phyloP scores from a whole-genome alignment of 2,329 filamentous ascomycete genomes.

The Claviceps sp. region DNA sequence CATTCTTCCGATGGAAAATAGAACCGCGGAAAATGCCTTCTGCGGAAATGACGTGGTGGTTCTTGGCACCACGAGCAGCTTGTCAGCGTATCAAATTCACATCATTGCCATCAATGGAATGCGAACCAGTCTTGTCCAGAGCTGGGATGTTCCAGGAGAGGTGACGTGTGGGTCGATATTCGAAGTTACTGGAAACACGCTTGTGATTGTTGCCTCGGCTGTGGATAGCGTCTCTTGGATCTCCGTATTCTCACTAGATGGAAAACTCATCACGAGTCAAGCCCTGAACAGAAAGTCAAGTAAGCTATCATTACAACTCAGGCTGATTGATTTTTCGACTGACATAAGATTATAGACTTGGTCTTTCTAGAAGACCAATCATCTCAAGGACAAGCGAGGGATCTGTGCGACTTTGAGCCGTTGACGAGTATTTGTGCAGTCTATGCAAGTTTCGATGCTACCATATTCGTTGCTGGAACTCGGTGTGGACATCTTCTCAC shows the following conservation, averaged over 20 bases:
- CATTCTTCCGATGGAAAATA: conserved; percentile 14
- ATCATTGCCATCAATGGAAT: conserved; percentile 23
- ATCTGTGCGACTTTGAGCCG: conserved; percentile 19
- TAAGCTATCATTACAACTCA: background rate
- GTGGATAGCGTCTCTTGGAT: conserved; percentile 20
- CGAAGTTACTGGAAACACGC: conserved; percentile 12
- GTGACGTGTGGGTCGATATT: conserved; percentile 34
- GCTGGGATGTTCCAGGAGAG: conserved; percentile 29
- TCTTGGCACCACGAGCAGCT: conserved; percentile 27
- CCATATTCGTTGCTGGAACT: conserved; percentile 31
- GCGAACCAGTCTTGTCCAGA: conserved; percentile 15
- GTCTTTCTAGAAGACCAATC: background rate
- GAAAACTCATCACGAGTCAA: conserved; percentile 10
- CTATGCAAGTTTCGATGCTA: conserved; percentile 13
- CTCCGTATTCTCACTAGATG: conserved; percentile 17
- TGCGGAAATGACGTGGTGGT: conserved; percentile 25
- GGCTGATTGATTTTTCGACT: background rate
- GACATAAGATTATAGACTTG: background rate
- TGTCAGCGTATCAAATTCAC: conserved; percentile 24
- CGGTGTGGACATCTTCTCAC: conserved; percentile 38
- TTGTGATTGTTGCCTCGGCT: conserved; percentile 23
- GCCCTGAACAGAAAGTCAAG: conserved; percentile 2
- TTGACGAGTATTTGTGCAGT: conserved; percentile 32
- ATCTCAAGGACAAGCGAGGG: background rate
- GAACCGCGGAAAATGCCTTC: conserved; percentile 29